Evolutionary conservation across 306 rosid species (phyloP).

Genomic region (Prunus dulcis): DNA sequence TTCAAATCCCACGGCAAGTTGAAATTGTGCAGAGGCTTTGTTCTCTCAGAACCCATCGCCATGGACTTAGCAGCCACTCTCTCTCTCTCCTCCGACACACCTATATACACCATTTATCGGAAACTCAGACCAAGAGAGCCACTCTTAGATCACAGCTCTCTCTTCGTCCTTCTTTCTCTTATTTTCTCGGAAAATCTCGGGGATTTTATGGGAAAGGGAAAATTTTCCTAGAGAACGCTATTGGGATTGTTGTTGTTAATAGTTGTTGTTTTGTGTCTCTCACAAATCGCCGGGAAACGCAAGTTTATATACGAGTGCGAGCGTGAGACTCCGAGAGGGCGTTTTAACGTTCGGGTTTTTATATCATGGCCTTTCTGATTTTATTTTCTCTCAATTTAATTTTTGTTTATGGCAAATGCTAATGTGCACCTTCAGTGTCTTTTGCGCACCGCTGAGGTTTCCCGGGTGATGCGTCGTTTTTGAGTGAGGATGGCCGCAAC

Average conservation of each 20-base stretch:
- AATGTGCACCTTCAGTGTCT: neutral
- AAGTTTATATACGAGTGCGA: conserved; percentile 41
- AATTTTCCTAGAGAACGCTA: neutral
- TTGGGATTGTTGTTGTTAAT: neutral
- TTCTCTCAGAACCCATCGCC: conserved; percentile 74
- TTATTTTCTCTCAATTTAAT: neutral
- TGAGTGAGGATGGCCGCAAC: neutral
- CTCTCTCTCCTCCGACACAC: conserved; percentile 24
- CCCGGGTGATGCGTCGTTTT: conserved; percentile 23
- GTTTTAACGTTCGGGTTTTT: conserved; percentile 71
- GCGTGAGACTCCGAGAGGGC: conserved; percentile 28
- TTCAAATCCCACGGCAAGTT: conserved; percentile 57
- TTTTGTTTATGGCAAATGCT: neutral
- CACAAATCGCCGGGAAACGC: conserved; percentile 51
- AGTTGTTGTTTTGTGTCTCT: conserved; percentile 1
- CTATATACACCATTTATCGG: conserved; percentile 53
- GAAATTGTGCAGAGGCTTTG: conserved; percentile 89
- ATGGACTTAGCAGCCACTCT: conserved; percentile 25
- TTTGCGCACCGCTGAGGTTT: conserved; percentile 1
- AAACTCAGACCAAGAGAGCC: neutral
- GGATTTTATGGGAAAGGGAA: neutral
- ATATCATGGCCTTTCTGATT: neutral
- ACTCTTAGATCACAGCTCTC: conserved; percentile 24
- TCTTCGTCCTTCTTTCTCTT: neutral
- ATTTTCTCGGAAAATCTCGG: neutral